A percentile compares a stretch with the other conserved stretches of the same genome.
Evolutionary conservation across 805 yeast genomes (phyloP).

Genomic region (Ogataea pilisensis): DNA sequence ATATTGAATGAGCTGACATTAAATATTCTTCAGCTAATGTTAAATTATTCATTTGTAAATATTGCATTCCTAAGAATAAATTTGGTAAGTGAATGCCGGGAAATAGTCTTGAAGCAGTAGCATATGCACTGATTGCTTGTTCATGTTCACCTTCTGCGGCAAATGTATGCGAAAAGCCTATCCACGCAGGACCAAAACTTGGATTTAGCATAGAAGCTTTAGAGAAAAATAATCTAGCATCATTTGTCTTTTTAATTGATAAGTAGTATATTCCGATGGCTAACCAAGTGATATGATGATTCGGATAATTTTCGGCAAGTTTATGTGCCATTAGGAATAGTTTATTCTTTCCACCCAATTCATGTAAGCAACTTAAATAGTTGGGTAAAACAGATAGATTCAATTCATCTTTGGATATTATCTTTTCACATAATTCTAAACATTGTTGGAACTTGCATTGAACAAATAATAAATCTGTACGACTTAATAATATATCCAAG

Average conservation of each 20-base stretch:
- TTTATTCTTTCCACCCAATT: constrained; percentile 76
- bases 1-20: constrained; percentile 65
- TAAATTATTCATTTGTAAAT: constrained; percentile 79
- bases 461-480: constrained; percentile 65
- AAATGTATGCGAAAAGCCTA: constrained; percentile 97
- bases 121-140: constrained; percentile 95
- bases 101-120: constrained; percentile 89
- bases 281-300: constrained; percentile 81
- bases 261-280: constrained; percentile 90
- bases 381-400: constrained; percentile 71
- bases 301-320: constrained; percentile 79
- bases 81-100: constrained; percentile 90
- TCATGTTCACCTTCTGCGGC: constrained; percentile 99
- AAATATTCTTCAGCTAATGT: constrained; percentile 85
- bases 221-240: constrained; percentile 83
- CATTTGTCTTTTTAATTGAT: constrained; percentile 64
- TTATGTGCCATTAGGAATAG: constrained; percentile 78
- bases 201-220: constrained; percentile 88
- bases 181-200: constrained; percentile 93
- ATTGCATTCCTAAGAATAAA: constrained; percentile 93
- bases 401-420: constrained; percentile 57
- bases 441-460: constrained; percentile 81
- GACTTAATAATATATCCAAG: constrained; percentile 61
- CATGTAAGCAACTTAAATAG: constrained; percentile 80
- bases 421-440: constrained; percentile 63